A percentile compares a stretch with the other conserved stretches of the same genome.
phyloP scores from a whole-genome alignment of 257 asterid species.

The Ilex asprella region DNA sequence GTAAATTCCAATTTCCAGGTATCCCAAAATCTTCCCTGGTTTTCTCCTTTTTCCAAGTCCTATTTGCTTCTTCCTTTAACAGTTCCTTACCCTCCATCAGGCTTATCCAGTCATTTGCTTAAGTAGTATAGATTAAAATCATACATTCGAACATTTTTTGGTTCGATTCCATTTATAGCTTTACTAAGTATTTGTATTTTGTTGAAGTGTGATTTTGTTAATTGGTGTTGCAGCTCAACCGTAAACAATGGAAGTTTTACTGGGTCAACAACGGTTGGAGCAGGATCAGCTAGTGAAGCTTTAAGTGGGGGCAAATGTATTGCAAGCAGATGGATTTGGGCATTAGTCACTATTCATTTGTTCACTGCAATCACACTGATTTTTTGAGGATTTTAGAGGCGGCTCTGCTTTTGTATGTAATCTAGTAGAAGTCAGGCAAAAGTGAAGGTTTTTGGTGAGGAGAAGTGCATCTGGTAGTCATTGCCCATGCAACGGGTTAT shows the following conservation, averaged over 20 bases:
- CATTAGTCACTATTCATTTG: constrained; percentile 15
- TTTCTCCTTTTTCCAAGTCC: too few species aligned
- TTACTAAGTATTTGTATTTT: too few species aligned
- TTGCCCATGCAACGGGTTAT: not conserved
- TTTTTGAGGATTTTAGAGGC: constrained; percentile 11
- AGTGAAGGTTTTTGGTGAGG: constrained; percentile 3
- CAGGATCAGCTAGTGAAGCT: constrained; percentile 27
- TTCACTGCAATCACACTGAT: constrained; percentile 17
- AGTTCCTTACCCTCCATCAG: too few species aligned
- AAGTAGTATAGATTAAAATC: too few species aligned
- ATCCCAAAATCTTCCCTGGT: too few species aligned
- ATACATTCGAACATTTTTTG: too few species aligned
- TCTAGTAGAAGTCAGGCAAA: constrained; percentile 1
- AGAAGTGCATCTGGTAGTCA: not conserved
- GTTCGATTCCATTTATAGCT: too few species aligned
- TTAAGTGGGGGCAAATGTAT: constrained; percentile 24
- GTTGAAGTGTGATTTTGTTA: too few species aligned
- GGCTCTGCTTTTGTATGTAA: constrained; percentile 11
- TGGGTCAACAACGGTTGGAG: constrained; percentile 23
- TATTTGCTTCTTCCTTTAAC: too few species aligned
- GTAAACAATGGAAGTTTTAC: constrained; percentile 28
- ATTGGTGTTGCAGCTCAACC: constrained; percentile 31
- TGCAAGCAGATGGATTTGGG: constrained; percentile 14
- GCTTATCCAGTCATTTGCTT: too few species aligned
- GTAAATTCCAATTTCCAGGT: too few species aligned